Evolutionary conservation across 1,139 yeast species (phyloP).

Genomic region (Pichia inconspicua): DNA sequence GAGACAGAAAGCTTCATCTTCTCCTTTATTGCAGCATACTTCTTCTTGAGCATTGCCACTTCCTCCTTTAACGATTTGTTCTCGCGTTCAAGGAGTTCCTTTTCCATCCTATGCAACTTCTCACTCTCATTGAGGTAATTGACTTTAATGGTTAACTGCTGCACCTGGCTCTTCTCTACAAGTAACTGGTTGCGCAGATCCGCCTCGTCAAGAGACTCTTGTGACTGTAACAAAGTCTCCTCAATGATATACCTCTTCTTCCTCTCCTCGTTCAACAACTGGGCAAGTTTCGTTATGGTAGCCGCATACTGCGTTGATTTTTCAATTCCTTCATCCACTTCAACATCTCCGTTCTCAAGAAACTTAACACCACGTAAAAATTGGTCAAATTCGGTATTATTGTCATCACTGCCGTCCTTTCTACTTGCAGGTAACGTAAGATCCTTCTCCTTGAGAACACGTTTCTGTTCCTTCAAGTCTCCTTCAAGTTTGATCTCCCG

Average conservation of each 20-base stretch:
- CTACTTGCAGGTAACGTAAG: not conserved
- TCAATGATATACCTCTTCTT: slow-evolving; percentile 60
- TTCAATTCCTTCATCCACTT: slow-evolving; percentile 1
- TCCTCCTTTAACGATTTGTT: slow-evolving; percentile 40
- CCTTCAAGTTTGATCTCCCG: slow-evolving; percentile 56
- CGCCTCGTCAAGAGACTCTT: slow-evolving; percentile 22
- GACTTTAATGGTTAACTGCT: slow-evolving; percentile 29
- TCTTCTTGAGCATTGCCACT: slow-evolving; percentile 30
- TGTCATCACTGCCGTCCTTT: not conserved
- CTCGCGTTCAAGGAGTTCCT: slow-evolving; percentile 25
- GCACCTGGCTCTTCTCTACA: slow-evolving; percentile 41
- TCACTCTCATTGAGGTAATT: slow-evolving; percentile 27
- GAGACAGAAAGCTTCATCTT: not conserved
- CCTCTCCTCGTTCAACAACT: slow-evolving; percentile 56
- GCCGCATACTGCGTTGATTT: slow-evolving; percentile 30
- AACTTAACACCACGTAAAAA: slow-evolving; percentile 1
- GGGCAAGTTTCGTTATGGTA: slow-evolving; percentile 45
- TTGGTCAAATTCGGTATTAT: slow-evolving; percentile 20
- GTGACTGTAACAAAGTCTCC: slow-evolving; percentile 31
- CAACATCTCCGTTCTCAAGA: slow-evolving; percentile 1
- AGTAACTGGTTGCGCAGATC: slow-evolving; percentile 30
- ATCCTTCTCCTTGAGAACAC: not conserved
- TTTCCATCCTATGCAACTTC: slow-evolving; percentile 11
- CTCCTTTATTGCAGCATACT: slow-evolving; percentile 36
- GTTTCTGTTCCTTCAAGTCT: slow-evolving; percentile 25